Evolutionary conservation across 352 stramenopile species (phyloP), one percentile per base, ranked within the genome.

Genomic region (Sclerospora graminicola): DNA sequence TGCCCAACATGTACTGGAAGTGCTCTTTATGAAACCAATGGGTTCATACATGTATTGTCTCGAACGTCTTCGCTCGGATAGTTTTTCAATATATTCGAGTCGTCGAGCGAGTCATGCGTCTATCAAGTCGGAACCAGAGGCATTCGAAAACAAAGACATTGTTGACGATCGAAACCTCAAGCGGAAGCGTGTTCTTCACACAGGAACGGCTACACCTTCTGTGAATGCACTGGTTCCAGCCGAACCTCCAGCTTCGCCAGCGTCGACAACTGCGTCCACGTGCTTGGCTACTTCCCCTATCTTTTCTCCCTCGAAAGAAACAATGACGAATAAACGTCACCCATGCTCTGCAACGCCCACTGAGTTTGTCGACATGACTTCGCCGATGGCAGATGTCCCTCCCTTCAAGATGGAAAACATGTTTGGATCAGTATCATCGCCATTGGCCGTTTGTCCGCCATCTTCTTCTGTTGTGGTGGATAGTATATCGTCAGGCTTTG

Each of bases 21-120:
- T 86, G 28, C 34, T 89, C 18, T 89, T 89, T 45, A 77, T 89
- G 63, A 89, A 89, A 40, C 78, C 78, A 20, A 82, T 89, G 70
- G 76, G 78, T 0, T 74, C 69, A 15, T 88, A 88, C 51, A 66
- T 89, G 54, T 89, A 85, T 48, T 86, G 72, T 36, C 64, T 89
- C 9, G 75, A 89, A 48, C 70, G 75, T 36, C 45, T 89, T 20
- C 78, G 73, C 5, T 89, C 78, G 14, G 78, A 89, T 15, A 56
- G 61, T 1, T 89, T 89, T 26, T 81, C 74, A 4, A 86, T 89
- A 41, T 87, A 84, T 46, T 89, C 78, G 10, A 87, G 75, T 34
- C 68, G 78, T 23, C 64, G 77, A 51, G 77, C 77, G 21, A 82
- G 73, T 37, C 69, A 84, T 45, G 69, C 69, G 1, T n/a, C 42